Conservation (phyloP, 1,139 yeast genomes). For the Spencermartinsiella ligniputridi region DNA sequence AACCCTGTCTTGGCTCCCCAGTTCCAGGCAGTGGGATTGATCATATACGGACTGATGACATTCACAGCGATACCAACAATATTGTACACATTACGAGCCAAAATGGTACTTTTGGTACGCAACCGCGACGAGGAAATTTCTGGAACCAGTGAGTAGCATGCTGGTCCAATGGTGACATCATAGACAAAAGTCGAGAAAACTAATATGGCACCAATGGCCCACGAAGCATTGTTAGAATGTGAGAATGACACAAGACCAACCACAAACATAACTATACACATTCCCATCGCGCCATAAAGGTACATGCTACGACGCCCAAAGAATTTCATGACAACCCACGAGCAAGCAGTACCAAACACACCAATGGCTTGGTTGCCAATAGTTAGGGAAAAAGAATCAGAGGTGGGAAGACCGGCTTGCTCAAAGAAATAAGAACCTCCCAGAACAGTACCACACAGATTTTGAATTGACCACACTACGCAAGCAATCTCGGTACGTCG, state of each 20-base stretch:
- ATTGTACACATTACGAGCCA: constrained; percentile 46
- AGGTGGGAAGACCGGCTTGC: constrained; percentile 15
- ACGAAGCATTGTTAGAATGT: constrained; percentile 8
- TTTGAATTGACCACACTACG: constrained; percentile 44
- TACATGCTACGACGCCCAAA: constrained; percentile 49
- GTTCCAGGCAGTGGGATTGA: constrained; percentile 53
- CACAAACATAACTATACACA: constrained; percentile 31
- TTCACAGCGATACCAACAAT: constrained; percentile 40
- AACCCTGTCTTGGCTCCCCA: constrained; percentile 56
- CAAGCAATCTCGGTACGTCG: constrained; percentile 54
- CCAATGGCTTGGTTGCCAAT: constrained; percentile 37
- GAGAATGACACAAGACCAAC: constrained; percentile 16
- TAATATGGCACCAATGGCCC: constrained; percentile 11
- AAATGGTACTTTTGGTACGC: constrained; percentile 50
- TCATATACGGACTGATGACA: constrained; percentile 49
- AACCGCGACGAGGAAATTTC: constrained; percentile 42
- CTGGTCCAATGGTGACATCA: constrained; percentile 55
- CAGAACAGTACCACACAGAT: constrained; percentile 40
- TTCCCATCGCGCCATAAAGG: constrained; percentile 32
- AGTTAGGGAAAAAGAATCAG: constrained; percentile 13
- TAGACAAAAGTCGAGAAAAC: constrained; percentile 37
- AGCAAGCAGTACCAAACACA: constrained; percentile 45
- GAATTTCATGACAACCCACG: constrained; percentile 46
- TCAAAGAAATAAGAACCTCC: constrained; percentile 16
- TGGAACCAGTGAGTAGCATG: constrained; percentile 46